Conservation (phyloP, 495 filamentous ascomycete genomes). For the Elasticomyces elasticus region DNA sequence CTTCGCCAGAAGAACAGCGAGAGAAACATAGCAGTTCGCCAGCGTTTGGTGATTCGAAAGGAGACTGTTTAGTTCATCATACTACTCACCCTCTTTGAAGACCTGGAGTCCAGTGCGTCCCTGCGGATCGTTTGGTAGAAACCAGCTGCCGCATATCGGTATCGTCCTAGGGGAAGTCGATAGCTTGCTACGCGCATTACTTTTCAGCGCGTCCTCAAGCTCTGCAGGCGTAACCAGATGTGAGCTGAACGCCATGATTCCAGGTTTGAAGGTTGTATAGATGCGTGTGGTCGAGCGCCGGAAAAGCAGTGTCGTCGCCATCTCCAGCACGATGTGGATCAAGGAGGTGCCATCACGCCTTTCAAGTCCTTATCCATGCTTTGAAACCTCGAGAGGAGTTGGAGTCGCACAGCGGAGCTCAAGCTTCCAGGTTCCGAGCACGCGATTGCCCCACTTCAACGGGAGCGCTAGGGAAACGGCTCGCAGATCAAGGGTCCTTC, state of each 20-base stretch:
- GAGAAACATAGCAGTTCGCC: no score
- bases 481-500: background rate
- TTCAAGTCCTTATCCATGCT: background rate
- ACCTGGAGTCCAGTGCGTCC: slow-evolving; percentile 65
- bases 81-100: no score
- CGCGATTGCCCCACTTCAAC: background rate
- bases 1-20: no score
- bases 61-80: no score
- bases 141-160: slow-evolving; percentile 89
- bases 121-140: slow-evolving; percentile 77
- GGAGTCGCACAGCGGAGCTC: background rate
- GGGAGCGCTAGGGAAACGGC: background rate
- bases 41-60: no score
- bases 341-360: background rate
- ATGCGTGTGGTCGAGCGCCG: slow-evolving; percentile 2
- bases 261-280: slow-evolving; percentile 8
- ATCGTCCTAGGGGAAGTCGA: slow-evolving; percentile 70
- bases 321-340: background rate
- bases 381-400: background rate
- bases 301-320: slow-evolving; percentile 12
- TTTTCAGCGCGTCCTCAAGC: slow-evolving; percentile 66
- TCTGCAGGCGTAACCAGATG: slow-evolving; percentile 81
- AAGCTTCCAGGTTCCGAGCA: background rate
- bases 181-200: slow-evolving; percentile 62
- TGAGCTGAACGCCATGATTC: slow-evolving; percentile 48